Base-by-base conservation (phyloP, 176 grass and related monocot genomes). In the Carex myosuroides region DNA sequence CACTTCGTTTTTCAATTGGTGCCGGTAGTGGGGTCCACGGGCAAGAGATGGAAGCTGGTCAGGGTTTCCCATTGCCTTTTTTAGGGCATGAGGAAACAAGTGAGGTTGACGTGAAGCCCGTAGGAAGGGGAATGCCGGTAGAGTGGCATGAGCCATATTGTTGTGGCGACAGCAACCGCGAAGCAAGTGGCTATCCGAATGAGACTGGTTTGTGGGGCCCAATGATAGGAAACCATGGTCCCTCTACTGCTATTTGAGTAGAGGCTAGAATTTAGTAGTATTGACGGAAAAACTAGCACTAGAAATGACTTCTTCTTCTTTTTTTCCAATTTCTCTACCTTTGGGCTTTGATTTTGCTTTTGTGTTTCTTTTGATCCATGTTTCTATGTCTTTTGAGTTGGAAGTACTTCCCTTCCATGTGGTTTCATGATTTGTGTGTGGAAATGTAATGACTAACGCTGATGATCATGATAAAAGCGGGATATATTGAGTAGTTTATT, bases 181-280 rank as follows among this genome's bases (percentile, higher is more conserved):
- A 86, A 35, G 35, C 84, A 10, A 87, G 82, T 18, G 89, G 86
- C 63, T 97, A 87, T 52, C 60, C 87, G 10, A 17, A 87, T 22
- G 84, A 87, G 26, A 41, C 90, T 13, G 91, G 86, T 42, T 79
- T 94, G 84, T 97, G 94, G 94, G 88, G 86, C 59, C 84, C 90
- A 77, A 89, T 97, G 91, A 79, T 92, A 29, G 80, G 85, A 60
- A 84, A 91, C 62, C 91, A 88, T 63, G 91, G 89, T 66, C 88
- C 88, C 30, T 90, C 94, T 13, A 65, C 89, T 14, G 84, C 89
- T 89, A 92, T 90, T 81, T 88, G 87, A 89, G 53, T 30, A 18
- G 60, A 66, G 55, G 32, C 1, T 85, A 86, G 90, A 85, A 81
- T 90, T 88, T 92, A 72, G 70, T 92, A 85, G 82, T 48, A 72